Evolutionary conservation across 2,329 filamentous ascomycete species (phyloP).

Genomic region (Corniculantispora saksenae): DNA sequence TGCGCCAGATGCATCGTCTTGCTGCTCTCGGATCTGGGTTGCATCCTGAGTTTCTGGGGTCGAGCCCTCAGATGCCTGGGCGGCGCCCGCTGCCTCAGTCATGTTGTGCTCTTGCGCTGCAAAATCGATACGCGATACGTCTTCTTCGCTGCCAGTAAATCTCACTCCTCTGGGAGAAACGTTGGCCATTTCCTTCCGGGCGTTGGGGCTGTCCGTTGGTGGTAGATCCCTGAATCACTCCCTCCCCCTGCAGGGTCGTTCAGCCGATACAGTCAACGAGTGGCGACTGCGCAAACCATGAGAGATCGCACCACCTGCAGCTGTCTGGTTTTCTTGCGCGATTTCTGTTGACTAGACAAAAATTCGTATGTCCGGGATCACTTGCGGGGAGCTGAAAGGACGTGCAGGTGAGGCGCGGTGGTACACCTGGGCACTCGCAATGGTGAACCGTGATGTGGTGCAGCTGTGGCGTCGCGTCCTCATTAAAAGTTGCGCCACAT

Average conservation of each 20-base stretch:
- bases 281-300: constrained; percentile 3
- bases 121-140: constrained; percentile 41
- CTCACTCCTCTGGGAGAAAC: constrained; percentile 57
- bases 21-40: constrained; percentile 48
- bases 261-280: constrained; percentile 9
- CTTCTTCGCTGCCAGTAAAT: constrained; percentile 52
- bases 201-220: neutral
- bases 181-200: constrained; percentile 41
- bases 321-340: neutral
- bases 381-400: neutral
- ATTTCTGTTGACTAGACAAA: neutral
- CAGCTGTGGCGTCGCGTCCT: constrained; percentile 13
- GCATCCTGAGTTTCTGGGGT: constrained; percentile 38
- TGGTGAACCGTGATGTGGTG: constrained; percentile 10
- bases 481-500: constrained; percentile 12
- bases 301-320: neutral
- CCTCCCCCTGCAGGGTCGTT: neutral
- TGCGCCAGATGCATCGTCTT: constrained; percentile 50
- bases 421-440: neutral
- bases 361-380: neutral
- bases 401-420: neutral
- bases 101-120: constrained; percentile 39
- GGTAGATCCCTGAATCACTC: neutral
- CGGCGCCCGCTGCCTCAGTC: constrained; percentile 19
- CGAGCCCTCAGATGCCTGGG: constrained; percentile 19